A percentile compares a stretch with the other conserved stretches of the same genome.
Conservation (phyloP, 2,329 filamentous ascomycete species). For the Eutypella sp. region DNA sequence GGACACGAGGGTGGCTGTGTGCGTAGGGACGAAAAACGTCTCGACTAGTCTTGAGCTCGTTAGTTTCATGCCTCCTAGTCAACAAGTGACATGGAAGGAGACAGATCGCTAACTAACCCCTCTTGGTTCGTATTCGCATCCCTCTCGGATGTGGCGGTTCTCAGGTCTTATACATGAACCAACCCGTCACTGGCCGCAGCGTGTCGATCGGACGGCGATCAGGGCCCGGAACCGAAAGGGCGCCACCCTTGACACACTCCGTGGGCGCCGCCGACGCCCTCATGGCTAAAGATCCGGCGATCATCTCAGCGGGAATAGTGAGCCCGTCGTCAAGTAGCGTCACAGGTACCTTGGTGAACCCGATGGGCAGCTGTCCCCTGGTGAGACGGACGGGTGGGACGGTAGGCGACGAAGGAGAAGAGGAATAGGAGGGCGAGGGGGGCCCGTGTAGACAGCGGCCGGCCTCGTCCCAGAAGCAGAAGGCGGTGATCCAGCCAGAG, state of each 20-base stretch:
- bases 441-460: constrained; percentile 18
- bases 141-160: constrained; percentile 1
- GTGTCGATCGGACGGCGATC: constrained; percentile 17
- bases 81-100: no score
- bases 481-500: constrained; percentile 29
- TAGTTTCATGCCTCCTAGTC: not conserved
- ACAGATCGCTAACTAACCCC: not conserved
- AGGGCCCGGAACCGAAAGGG: constrained; percentile 4
- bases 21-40: no score
- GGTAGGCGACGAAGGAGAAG: not conserved
- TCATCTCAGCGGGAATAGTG: constrained; percentile 23
- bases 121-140: not conserved
- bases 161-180: constrained; percentile 26
- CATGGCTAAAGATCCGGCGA: constrained; percentile 25
- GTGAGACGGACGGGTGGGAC: constrained; percentile 12
- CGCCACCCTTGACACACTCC: constrained; percentile 6
- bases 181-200: constrained; percentile 24
- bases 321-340: constrained; percentile 19
- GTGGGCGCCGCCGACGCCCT: constrained; percentile 11
- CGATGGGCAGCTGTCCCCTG: constrained; percentile 23
- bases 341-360: constrained; percentile 24
- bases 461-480: constrained; percentile 28
- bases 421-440: not conserved
- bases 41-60: not conserved
- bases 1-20: not conserved